A percentile compares a stretch with the other conserved stretches of the same genome.
These are phyloP conservation scores for Silene vulgaris DNA, from an alignment of 179 eudicot species.

Conservation along the genomic window DNA sequence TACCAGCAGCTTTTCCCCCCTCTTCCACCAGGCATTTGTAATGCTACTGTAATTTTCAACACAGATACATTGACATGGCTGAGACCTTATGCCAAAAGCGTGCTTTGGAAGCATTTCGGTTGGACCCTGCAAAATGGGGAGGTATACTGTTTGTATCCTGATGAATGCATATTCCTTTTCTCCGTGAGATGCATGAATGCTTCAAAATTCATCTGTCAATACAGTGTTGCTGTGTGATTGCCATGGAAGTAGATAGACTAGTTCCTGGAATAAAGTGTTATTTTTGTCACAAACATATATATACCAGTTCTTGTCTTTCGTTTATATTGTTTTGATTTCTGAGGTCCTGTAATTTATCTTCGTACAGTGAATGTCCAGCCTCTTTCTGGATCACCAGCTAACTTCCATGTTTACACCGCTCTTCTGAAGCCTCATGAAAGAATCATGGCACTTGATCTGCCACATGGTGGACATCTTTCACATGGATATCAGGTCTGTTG, in stretches of 20 bases:
- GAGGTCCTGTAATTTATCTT: constrained; percentile 7
- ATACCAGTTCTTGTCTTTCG: not conserved
- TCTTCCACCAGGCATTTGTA: not conserved
- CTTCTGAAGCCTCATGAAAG: constrained; percentile 92
- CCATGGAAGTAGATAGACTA: constrained; percentile 7
- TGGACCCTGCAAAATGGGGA: constrained; percentile 99
- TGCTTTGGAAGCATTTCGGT: constrained; percentile 85
- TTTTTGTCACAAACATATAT: not conserved
- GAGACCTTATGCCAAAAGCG: constrained; percentile 92
- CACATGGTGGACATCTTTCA: constrained; percentile 99
- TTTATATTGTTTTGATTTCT: constrained; percentile 5
- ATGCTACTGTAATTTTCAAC: constrained; percentile 1
- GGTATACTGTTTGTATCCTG: constrained; percentile 32
- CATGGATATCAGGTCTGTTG: constrained; percentile 90
- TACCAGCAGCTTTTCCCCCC: not conserved
- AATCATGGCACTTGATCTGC: constrained; percentile 99
- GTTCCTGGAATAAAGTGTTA: not conserved
- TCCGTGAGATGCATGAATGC: not conserved
- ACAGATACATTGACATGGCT: constrained; percentile 97
- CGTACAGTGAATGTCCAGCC: constrained; percentile 91
- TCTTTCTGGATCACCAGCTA: constrained; percentile 91
- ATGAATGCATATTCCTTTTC: not conserved
- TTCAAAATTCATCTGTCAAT: not conserved
- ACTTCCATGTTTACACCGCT: constrained; percentile 95
- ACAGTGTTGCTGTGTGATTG: constrained; percentile 1